A percentile compares a stretch with the other conserved stretches of the same genome.
These are phyloP conservation scores for Oryza punctata DNA, from an alignment of 176 grass and related monocot genomes.

Conservation along the genomic window DNA sequence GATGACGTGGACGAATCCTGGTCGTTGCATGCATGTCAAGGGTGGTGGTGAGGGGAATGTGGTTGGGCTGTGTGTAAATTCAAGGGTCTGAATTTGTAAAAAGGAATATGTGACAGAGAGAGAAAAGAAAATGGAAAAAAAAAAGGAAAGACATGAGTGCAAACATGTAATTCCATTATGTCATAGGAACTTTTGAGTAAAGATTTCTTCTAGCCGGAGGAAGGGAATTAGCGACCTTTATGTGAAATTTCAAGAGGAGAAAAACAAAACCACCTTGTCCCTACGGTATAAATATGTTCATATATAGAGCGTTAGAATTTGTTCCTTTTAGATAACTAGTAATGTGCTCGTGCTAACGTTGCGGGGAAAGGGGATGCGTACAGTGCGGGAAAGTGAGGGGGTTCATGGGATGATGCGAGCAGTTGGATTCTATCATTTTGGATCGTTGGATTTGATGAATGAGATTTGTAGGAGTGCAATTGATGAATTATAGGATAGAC, in stretches of 20 bases:
- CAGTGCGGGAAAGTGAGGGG: too few species aligned
- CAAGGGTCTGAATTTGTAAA: conserved; percentile 16
- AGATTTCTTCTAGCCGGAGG: conserved; percentile 25
- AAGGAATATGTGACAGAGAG: neutral
- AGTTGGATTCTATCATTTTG: too few species aligned
- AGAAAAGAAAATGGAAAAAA: neutral
- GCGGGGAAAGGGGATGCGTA: too few species aligned
- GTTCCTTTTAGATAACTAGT: neutral
- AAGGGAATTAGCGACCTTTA: conserved; percentile 31
- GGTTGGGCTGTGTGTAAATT: conserved; percentile 2
- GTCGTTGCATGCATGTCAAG: conserved; percentile 4
- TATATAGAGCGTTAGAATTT: neutral
- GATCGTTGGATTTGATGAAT: too few species aligned
- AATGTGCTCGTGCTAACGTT: too few species aligned
- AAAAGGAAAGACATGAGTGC: neutral
- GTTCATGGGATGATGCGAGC: too few species aligned
- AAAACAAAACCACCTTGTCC: neutral
- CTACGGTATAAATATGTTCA: neutral
- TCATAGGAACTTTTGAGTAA: conserved; percentile 3
- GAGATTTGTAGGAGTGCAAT: too few species aligned
- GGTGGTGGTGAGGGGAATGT: neutral
- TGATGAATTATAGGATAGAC: too few species aligned
- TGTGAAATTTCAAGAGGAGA: conserved; percentile 9
- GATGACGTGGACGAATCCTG: conserved; percentile 1
- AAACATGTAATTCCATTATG: neutral